Evolutionary conservation across 2,329 filamentous ascomycete genomes (phyloP).

Genomic region (Lachnellula willkommii): DNA sequence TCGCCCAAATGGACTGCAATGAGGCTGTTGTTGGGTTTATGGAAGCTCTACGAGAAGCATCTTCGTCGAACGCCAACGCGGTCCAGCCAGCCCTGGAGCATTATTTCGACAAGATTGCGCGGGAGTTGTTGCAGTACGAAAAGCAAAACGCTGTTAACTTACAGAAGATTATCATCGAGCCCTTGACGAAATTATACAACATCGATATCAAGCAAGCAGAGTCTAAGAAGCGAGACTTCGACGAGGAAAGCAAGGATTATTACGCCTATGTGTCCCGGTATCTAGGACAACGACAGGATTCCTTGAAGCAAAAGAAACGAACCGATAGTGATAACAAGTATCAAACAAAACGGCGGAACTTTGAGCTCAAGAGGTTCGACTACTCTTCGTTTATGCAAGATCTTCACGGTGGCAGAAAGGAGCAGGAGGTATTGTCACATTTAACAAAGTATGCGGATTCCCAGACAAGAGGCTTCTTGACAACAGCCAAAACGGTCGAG

Average conservation of each 20-base stretch:
- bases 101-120: constrained; percentile 95
- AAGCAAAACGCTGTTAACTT: constrained; percentile 76
- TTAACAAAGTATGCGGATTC: constrained; percentile 90
- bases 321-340: constrained; percentile 95
- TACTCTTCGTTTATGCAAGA: constrained; percentile 99
- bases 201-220: constrained; percentile 98
- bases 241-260: constrained; percentile 98
- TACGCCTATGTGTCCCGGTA: constrained; percentile 94
- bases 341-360: constrained; percentile 85
- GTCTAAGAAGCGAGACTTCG: constrained; percentile 93
- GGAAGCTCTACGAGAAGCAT: constrained; percentile 79
- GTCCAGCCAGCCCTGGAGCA: constrained; percentile 97
- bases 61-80: constrained; percentile 86
- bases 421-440: constrained; percentile 92
- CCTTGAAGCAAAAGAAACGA: constrained; percentile 94
- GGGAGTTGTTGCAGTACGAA: constrained; percentile 84
- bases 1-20: constrained; percentile 77
- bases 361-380: constrained; percentile 96
- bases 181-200: constrained; percentile 84
- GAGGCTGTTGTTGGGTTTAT: constrained; percentile 78
- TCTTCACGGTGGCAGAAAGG: constrained; percentile 96
- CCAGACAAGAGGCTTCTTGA: constrained; percentile 77
- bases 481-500: constrained; percentile 82
- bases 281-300: constrained; percentile 92
- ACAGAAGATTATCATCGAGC: constrained; percentile 91